Evolutionary conservation across 2,329 filamentous ascomycete genomes (phyloP).

Genomic region (Diaporthe eres): DNA sequence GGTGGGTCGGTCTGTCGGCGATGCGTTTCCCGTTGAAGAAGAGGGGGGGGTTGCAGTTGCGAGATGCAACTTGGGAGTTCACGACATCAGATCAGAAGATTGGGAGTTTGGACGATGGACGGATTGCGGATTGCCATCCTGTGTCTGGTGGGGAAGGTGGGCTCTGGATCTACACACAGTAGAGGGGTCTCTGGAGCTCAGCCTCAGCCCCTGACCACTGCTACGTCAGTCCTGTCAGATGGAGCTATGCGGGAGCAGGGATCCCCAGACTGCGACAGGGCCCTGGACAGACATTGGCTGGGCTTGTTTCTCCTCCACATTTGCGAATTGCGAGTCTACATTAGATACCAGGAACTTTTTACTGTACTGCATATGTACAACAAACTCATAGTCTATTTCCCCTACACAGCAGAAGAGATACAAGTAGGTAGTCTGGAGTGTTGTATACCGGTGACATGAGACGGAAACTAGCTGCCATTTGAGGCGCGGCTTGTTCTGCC

Average conservation of each 20-base stretch:
- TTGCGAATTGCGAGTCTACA: not conserved
- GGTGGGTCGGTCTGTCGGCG: not conserved
- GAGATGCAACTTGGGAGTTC: not conserved
- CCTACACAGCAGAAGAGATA: too few relatives aligned
- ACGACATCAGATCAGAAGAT: not conserved
- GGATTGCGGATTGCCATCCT: not conserved
- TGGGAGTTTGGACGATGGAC: not conserved
- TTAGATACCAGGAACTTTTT: too few relatives aligned
- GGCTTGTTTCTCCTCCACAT: not conserved
- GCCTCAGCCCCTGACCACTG: conserved; percentile 15
- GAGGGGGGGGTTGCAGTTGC: not conserved
- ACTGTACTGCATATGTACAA: too few relatives aligned
- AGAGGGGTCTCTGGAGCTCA: conserved; percentile 22
- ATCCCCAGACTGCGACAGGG: not conserved
- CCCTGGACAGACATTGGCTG: not conserved
- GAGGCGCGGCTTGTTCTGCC: not conserved
- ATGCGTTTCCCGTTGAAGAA: not conserved
- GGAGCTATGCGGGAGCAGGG: conserved; percentile 15
- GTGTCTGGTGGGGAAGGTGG: conserved; percentile 9
- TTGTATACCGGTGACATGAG: not conserved
- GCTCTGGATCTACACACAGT: not conserved
- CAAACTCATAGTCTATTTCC: too few relatives aligned
- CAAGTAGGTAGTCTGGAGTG: too few relatives aligned
- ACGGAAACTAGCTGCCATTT: not conserved
- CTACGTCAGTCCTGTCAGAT: conserved; percentile 31